Conservation (phyloP, 2,329 filamentous ascomycete species). For the Talaromyces verruculosus region DNA sequence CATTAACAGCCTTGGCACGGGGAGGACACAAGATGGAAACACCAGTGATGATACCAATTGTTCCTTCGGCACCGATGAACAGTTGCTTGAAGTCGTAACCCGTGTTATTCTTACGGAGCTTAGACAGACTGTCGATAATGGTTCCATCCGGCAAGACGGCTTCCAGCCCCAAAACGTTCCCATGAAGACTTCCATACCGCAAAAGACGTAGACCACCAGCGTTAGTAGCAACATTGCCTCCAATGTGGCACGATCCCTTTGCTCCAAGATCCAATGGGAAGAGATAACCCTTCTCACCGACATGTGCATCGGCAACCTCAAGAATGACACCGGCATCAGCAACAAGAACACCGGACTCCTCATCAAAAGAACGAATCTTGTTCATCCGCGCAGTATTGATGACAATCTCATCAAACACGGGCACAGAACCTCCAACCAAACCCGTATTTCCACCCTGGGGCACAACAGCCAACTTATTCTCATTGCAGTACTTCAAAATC, state of each 20-base stretch:
- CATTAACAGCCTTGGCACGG: conserved; percentile 82
- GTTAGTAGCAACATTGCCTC: conserved; percentile 94
- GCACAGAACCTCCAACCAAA: conserved; percentile 89
- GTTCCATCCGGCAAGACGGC: conserved; percentile 92
- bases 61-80: conserved; percentile 94
- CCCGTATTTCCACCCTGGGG: conserved; percentile 97
- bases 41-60: conserved; percentile 88
- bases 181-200: conserved; percentile 91
- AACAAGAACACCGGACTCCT: conserved; percentile 85
- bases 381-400: conserved; percentile 90
- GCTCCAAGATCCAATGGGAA: conserved; percentile 97
- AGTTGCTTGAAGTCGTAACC: conserved; percentile 96
- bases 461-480: conserved; percentile 86
- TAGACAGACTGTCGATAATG: conserved; percentile 82
- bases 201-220: conserved; percentile 87
- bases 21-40: conserved; percentile 88
- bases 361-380: conserved; percentile 84
- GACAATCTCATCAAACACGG: conserved; percentile 97
- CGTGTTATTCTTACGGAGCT: conserved; percentile 95
- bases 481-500: conserved; percentile 92
- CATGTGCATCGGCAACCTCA: conserved; percentile 80
- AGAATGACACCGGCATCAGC: conserved; percentile 89
- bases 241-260: conserved; percentile 94
- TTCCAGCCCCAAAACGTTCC: conserved; percentile 87
- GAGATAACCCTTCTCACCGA: conserved; percentile 79